Conservation (phyloP, 371 early-diverging fungal genomes). For the Catenaria anguillulae region DNA sequence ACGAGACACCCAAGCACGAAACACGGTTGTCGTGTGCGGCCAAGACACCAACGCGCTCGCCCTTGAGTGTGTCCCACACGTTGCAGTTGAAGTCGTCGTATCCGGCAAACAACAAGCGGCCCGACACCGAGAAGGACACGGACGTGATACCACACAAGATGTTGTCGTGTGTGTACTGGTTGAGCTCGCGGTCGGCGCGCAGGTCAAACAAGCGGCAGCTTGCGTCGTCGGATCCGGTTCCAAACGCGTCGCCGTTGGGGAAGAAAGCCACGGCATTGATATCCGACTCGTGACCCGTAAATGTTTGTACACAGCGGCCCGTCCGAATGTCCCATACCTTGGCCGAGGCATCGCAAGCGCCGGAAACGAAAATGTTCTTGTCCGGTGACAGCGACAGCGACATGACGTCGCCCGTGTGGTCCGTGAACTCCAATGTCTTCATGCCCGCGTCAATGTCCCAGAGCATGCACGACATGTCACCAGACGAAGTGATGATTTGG, state of each 20-base stretch:
- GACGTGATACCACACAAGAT: conserved; percentile 93
- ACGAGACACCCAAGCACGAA: conserved; percentile 83
- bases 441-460: conserved; percentile 97
- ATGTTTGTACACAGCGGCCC: conserved; percentile 87
- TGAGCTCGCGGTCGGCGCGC: conserved; percentile 90
- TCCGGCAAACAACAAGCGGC: conserved; percentile 88
- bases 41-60: conserved; percentile 82
- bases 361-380: conserved; percentile 88
- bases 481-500: conserved; percentile 84
- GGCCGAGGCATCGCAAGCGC: conserved; percentile 94
- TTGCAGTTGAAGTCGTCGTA: conserved; percentile 96
- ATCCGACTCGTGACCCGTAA: conserved; percentile 91
- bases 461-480: conserved; percentile 96
- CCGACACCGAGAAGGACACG: conserved; percentile 84
- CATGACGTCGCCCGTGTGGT: conserved; percentile 98
- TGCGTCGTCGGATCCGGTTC: conserved; percentile 93
- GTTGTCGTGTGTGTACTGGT: conserved; percentile 84
- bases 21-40: conserved; percentile 95
- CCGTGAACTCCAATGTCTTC: conserved; percentile 83
- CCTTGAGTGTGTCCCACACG: conserved; percentile 94
- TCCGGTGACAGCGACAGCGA: conserved; percentile 72
- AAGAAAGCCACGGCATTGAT: conserved; percentile 97
- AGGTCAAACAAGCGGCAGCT: conserved; percentile 91
- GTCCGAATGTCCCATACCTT: conserved; percentile 95
- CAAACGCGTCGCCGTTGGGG: conserved; percentile 92